phyloP scores from a whole-genome alignment of 441 rosid genomes.

The Caryocar brasiliense region DNA sequence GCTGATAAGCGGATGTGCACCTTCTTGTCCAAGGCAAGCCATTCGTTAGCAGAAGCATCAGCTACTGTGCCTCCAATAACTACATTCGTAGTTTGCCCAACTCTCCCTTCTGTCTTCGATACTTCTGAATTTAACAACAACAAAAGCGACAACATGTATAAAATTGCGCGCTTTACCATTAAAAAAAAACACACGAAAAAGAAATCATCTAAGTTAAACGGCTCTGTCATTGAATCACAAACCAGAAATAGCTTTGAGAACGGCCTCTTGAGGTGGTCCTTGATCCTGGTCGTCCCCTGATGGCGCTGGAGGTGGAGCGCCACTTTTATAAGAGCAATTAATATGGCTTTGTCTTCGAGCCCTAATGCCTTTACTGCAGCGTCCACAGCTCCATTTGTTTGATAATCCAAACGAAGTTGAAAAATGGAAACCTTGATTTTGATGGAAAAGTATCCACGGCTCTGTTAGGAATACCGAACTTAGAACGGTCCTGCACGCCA shows the following conservation, averaged over 20 bases:
- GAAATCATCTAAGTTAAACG: no score
- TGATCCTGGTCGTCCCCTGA: slow-evolving; percentile 50
- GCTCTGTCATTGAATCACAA: no score
- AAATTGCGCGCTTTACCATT: not conserved
- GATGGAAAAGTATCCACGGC: slow-evolving; percentile 36
- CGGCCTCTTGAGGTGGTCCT: slow-evolving; percentile 90
- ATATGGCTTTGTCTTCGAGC: slow-evolving; percentile 25
- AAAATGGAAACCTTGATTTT: no score
- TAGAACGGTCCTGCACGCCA: slow-evolving; percentile 61
- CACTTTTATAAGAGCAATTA: slow-evolving; percentile 26
- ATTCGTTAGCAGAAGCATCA: slow-evolving; percentile 78
- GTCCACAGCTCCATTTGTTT: slow-evolving; percentile 14
- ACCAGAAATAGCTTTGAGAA: slow-evolving; percentile 93
- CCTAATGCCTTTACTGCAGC: slow-evolving; percentile 26
- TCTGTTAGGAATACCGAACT: slow-evolving; percentile 48
- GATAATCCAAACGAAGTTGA: slow-evolving; percentile 12
- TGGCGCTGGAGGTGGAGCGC: slow-evolving; percentile 2
- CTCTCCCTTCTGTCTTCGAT: slow-evolving; percentile 83
- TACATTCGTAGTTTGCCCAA: slow-evolving; percentile 84
- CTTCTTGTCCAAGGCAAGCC: slow-evolving; percentile 93
- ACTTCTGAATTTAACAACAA: slow-evolving; percentile 45
- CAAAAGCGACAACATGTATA: not conserved
- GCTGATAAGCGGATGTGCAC: no score
- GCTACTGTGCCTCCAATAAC: slow-evolving; percentile 87
- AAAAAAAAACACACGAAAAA: not conserved